Conservation (phyloP, 805 yeast species). For the Candida easanensis region DNA sequence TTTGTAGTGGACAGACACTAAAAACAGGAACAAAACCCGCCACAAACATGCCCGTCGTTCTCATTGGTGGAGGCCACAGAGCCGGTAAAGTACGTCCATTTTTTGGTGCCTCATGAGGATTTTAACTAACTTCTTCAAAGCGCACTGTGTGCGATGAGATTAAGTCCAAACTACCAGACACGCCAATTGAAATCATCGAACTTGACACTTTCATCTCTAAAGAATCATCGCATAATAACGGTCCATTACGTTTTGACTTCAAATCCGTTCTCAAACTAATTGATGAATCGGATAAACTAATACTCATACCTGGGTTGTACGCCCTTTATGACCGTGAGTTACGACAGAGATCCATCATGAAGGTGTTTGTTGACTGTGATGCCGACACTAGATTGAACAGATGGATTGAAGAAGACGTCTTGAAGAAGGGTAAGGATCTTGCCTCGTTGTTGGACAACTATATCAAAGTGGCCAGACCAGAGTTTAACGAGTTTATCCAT, state of each 20-base stretch:
- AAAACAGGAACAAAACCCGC: neutral
- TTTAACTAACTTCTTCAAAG: conserved; percentile 2
- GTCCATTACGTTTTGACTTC: conserved; percentile 30
- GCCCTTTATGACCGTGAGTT: conserved; percentile 66
- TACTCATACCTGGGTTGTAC: conserved; percentile 73
- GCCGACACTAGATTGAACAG: conserved; percentile 82
- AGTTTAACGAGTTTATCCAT: conserved; percentile 61
- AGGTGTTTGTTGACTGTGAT: conserved; percentile 79
- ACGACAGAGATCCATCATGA: conserved; percentile 55
- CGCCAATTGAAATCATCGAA: conserved; percentile 37
- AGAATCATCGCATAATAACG: conserved; percentile 3
- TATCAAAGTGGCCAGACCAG: conserved; percentile 56
- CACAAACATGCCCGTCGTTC: conserved; percentile 30
- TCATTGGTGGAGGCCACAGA: conserved; percentile 63
- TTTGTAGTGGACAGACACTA: neutral
- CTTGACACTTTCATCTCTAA: conserved; percentile 38
- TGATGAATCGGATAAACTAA: conserved; percentile 21
- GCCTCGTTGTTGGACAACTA: conserved; percentile 40
- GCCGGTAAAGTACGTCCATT: conserved; percentile 41
- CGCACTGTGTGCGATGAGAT: conserved; percentile 36
- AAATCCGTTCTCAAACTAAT: conserved; percentile 22
- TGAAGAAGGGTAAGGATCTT: conserved; percentile 22
- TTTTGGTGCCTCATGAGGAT: conserved; percentile 3
- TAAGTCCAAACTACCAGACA: conserved; percentile 27
- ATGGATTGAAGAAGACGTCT: conserved; percentile 49